Base-by-base conservation (phyloP, 2,329 filamentous ascomycete species). In the Gyromitra esculenta region DNA sequence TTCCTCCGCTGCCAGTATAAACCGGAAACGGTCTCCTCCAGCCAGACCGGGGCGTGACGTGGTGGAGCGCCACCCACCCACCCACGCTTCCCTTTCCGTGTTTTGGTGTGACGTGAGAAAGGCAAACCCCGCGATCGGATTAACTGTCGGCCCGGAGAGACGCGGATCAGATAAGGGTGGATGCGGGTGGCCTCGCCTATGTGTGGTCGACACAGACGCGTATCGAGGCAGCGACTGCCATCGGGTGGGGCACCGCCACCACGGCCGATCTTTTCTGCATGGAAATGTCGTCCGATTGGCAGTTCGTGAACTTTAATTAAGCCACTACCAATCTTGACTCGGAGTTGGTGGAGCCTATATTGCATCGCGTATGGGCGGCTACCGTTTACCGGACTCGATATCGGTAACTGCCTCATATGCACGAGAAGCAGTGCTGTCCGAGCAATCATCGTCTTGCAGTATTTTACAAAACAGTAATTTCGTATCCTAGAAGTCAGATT, bases 61-160 rank as follows among this genome's bases (percentile, higher is more conserved):
- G 65, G 39, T 63, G 54, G 15, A 57, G 54, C 6, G 31, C 31
- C 13, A 13, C 54, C 25, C 48, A 52, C 48, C 48, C 48, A 8
- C 48, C 18, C 18, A 21, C 18, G 15, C 15, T n/a, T 52, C 48
- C n/a, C 15, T 18, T 18, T 21, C 2, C 15, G 15, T 35, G 52
- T 18, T 52, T 31, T 57, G 25, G 64, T 56, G 64, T 35, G 45
- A 67, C 64, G 54, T 37, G n/a, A 5, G 13, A 35, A n/a, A 45
- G 31, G 15, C n/a, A 39, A 39, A 60, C 54, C 54, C 66, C 54
- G 64, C 63, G 54, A 39, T 63, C 72, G 72, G 72, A 75, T 71
- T 52, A 75, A 75, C 18, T 59, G 66, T 75, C 72, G 72, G 72
- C 13, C 72, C 72, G 72, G n/a, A 37, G 15, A 43, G 7, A 43